Percentiles rank a stretch among this genome's conserved stretches.
Conservation (phyloP, 495 filamentous ascomycete species). For the Stereocaulon alpinum region DNA sequence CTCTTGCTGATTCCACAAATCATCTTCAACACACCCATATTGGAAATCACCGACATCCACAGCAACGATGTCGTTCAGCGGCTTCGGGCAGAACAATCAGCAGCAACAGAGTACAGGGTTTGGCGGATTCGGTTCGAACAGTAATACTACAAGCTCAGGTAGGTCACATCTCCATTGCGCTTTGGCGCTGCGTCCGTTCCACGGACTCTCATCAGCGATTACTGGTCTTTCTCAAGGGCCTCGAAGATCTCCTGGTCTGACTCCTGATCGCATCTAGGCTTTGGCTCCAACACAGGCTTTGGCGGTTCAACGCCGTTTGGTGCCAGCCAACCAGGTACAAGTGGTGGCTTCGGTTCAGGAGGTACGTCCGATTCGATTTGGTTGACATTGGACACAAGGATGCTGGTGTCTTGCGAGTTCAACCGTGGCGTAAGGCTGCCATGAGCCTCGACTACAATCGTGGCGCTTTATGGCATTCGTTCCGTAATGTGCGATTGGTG, state of each 20-base stretch:
- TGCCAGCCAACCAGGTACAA: conserved; percentile 30
- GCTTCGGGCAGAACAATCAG: conserved; percentile 52
- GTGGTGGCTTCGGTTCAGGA: conserved; percentile 42
- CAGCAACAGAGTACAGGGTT: conserved; percentile 40
- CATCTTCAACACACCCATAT: neutral
- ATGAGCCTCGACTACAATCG: conserved; percentile 2
- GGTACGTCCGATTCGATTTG: conserved; percentile 25
- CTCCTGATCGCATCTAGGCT: conserved; percentile 42
- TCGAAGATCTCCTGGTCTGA: conserved; percentile 31
- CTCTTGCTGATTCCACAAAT: neutral
- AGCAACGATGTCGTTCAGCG: conserved; percentile 38
- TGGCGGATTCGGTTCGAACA: conserved; percentile 46
- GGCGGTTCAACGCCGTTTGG: conserved; percentile 40
- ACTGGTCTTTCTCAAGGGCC: conserved; percentile 14
- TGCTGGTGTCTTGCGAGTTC: neutral
- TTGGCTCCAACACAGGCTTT: conserved; percentile 37
- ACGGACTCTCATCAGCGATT: conserved; percentile 9
- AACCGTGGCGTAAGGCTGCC: neutral
- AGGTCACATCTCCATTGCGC: conserved; percentile 22
- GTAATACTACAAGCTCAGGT: conserved; percentile 37
- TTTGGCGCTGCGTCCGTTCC: neutral
- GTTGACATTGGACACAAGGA: neutral
- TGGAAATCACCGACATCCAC: neutral
- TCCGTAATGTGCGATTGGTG: neutral
- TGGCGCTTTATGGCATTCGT: conserved; percentile 14